phyloP scores from a whole-genome alignment of 108 stramenopile species.

The Discostella stelligeroides region DNA sequence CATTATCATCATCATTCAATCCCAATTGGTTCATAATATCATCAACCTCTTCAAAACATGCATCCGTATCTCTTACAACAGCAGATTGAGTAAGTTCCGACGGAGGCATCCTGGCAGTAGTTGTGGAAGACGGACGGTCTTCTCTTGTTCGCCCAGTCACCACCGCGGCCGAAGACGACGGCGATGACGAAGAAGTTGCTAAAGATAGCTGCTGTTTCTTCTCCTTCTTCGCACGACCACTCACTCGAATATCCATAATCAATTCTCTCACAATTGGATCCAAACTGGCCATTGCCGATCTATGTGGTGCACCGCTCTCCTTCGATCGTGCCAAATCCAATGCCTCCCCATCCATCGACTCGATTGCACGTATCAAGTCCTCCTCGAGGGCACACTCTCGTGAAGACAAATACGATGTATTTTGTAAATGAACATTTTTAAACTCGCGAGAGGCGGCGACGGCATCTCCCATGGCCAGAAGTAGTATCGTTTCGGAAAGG shows the following conservation, averaged over 20 bases:
- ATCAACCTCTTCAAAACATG: conserved; percentile 53
- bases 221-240: conserved; percentile 66
- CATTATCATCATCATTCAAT: conserved; percentile 38
- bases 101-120: neutral
- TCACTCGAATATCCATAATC: conserved; percentile 61
- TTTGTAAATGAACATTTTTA: conserved; percentile 82
- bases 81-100: conserved; percentile 22
- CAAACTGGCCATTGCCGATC: conserved; percentile 71
- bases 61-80: conserved; percentile 30
- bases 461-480: conserved; percentile 81
- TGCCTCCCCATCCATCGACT: conserved; percentile 66
- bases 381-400: conserved; percentile 89
- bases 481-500: conserved; percentile 69
- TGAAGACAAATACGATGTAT: conserved; percentile 69
- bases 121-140: neutral
- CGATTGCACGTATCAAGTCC: conserved; percentile 83
- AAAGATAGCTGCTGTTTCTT: conserved; percentile 25
- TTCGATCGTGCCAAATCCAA: conserved; percentile 71
- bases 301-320: conserved; percentile 56
- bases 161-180: neutral
- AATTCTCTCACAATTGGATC: conserved; percentile 60
- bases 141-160: conserved; percentile 1
- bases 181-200: neutral
- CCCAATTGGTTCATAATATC: conserved; percentile 57
- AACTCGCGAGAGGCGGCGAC: conserved; percentile 82